Evolutionary conservation across 1,284 basidiomycete genomes (phyloP).

Genomic region (Ustilago tritici): DNA sequence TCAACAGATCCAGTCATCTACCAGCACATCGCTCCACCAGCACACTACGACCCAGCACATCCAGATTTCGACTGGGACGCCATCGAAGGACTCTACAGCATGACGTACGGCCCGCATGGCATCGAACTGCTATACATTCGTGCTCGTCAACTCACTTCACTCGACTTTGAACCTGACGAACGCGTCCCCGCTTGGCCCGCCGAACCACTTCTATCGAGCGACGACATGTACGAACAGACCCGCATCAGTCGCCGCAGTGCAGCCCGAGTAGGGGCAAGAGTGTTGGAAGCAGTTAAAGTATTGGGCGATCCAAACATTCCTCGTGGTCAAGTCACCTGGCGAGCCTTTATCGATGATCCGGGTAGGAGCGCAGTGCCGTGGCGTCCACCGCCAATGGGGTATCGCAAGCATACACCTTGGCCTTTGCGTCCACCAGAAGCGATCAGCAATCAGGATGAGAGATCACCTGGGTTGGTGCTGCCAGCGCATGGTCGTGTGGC

Average conservation of each 20-base stretch:
- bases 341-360: constrained; percentile 57
- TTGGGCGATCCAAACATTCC: constrained; percentile 58
- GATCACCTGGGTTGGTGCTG: constrained; percentile 48
- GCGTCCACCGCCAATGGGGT: constrained; percentile 39
- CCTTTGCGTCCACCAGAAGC: constrained; percentile 31
- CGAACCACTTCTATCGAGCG: constrained; percentile 44
- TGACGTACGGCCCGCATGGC: constrained; percentile 60
- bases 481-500: constrained; percentile 53
- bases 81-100: constrained; percentile 53
- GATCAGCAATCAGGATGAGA: constrained; percentile 26
- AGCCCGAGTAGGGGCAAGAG: constrained; percentile 39
- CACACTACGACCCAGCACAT: constrained; percentile 44
- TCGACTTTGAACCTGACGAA: constrained; percentile 51
- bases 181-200: constrained; percentile 38
- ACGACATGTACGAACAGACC: constrained; percentile 52
- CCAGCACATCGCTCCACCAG: constrained; percentile 24
- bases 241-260: constrained; percentile 40
- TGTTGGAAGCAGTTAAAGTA: constrained; percentile 56
- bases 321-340: constrained; percentile 51
- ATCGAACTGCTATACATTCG: constrained; percentile 57
- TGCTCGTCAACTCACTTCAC: constrained; percentile 45
- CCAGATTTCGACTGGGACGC: constrained; percentile 52
- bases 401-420: constrained; percentile 46
- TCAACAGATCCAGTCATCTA: constrained; percentile 15
- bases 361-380: constrained; percentile 38